Conservation (phyloP, 2,329 filamentous ascomycete species). For the Neofusicoccum ribis region DNA sequence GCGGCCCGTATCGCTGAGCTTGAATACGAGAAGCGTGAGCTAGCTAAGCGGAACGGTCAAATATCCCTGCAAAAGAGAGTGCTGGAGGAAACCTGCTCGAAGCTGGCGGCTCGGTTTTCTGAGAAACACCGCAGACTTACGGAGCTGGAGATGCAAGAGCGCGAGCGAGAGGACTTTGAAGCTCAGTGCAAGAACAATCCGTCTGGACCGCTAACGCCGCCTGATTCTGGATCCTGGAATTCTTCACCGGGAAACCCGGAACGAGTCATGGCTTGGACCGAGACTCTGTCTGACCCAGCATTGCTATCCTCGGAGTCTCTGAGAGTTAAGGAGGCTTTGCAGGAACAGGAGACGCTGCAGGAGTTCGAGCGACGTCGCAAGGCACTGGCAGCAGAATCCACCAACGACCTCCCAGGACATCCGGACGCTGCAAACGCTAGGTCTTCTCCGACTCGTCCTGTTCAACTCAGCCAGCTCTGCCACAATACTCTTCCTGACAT, state of each 20-base stretch:
- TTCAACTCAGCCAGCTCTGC: too few relatives aligned
- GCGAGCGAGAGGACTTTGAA: neutral
- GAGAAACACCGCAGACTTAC: neutral
- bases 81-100: neutral
- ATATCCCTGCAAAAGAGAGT: neutral
- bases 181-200: neutral
- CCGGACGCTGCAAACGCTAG: neutral
- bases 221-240: neutral
- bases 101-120: neutral
- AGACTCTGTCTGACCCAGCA: neutral
- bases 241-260: neutral
- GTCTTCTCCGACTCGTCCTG: neutral
- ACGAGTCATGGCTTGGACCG: slow-evolving; percentile 6
- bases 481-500: neutral
- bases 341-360: neutral
- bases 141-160: neutral
- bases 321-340: neutral
- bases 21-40: slow-evolving; percentile 8
- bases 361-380: neutral
- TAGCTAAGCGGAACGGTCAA: neutral
- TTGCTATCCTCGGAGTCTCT: neutral
- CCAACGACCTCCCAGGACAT: neutral
- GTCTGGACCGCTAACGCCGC: neutral
- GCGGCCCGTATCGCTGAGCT: neutral
- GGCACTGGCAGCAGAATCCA: neutral